These are phyloP conservation scores for Botrytis deweyae DNA, from an alignment of 2,329 filamentous ascomycete species.

Conservation along the genomic window DNA sequence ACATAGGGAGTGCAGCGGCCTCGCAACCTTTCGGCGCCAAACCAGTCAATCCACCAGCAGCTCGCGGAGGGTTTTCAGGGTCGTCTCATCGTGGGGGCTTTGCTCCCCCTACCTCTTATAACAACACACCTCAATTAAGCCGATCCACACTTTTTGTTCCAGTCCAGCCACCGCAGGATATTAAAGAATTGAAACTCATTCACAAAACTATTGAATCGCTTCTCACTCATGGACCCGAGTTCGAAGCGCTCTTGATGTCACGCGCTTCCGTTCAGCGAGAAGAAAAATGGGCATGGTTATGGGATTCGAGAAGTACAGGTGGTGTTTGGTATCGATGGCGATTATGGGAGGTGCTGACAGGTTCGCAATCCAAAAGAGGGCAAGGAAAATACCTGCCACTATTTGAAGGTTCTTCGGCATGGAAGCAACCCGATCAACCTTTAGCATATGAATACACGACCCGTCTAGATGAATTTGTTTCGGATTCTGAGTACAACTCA, in stretches of 20 bases:
- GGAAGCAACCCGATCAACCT: constrained; percentile 71
- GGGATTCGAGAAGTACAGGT: constrained; percentile 75
- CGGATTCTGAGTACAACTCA: constrained; percentile 82
- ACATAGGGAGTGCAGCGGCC: constrained; percentile 40
- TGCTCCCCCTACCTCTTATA: constrained; percentile 74
- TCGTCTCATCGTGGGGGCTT: constrained; percentile 60
- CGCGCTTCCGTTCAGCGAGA: constrained; percentile 78
- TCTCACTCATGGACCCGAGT: constrained; percentile 77
- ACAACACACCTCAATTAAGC: constrained; percentile 41
- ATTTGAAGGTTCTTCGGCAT: constrained; percentile 75
- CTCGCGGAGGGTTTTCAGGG: constrained; percentile 45
- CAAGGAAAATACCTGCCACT: constrained; percentile 60
- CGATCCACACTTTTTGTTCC: constrained; percentile 62
- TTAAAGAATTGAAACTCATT: constrained; percentile 77
- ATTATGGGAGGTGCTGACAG: constrained; percentile 81
- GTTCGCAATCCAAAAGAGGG: constrained; percentile 49
- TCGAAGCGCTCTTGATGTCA: constrained; percentile 90
- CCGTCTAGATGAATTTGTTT: constrained; percentile 73
- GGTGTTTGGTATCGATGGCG: constrained; percentile 93
- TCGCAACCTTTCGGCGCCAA: constrained; percentile 78
- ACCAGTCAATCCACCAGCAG: constrained; percentile 49
- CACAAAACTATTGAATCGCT: constrained; percentile 84
- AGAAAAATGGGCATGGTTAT: constrained; percentile 92
- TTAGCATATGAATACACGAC: constrained; percentile 82
- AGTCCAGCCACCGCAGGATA: constrained; percentile 72